Evolutionary conservation across 2,329 filamentous ascomycete species (phyloP), one percentile per base, ranked within the genome.

Genomic region (Blastomyces parvus): DNA sequence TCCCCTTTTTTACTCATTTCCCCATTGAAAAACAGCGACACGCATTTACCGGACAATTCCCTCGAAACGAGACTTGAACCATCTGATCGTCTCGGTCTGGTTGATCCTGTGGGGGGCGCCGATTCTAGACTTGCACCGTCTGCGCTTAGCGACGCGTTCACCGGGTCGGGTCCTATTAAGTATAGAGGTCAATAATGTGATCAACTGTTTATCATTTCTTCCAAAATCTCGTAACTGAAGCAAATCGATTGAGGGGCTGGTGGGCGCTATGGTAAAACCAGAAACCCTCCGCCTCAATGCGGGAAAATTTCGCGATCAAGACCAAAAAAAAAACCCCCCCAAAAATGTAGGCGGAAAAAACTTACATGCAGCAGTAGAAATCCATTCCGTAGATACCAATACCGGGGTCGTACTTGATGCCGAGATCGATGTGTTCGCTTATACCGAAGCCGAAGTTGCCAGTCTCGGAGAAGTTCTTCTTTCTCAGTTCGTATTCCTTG

Each of bases 321-420:
- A 7, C 6, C 3, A 55, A n/a, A 9, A n/a, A 38, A 38, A 56
- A 9, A n/a, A n/a, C n/a, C n/a, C n/a, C n/a, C n/a, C n/a, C n/a
- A n/a, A n/a, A n/a, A n/a, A n/a, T n/a, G n/a, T n/a, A n/a, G n/a
- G n/a, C n/a, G n/a, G n/a, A n/a, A 19, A 30, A 60, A 56, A 67
- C 84, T 81, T 74, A 86, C 94, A 99, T 99, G 91, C 93, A 97
- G 90, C 88, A 92, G 89, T 97, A 99, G 84, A 99, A 99, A 84
- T 99, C 94, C 94, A 99, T 99, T 80, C 94, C 92, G 86, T 96
- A 97, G 81, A 97, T 97, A 88, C 92, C 92, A 74, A 97, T 97
- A 69, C 86, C 89, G 70, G 92, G 92, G 84, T 97, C 92, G 85
- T 97, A 97, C 88, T 99, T 99, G 90, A 99, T 99, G 78, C 94